Conservation (phyloP, 1,284 basidiomycete species). For the Ustilago bromivora region DNA sequence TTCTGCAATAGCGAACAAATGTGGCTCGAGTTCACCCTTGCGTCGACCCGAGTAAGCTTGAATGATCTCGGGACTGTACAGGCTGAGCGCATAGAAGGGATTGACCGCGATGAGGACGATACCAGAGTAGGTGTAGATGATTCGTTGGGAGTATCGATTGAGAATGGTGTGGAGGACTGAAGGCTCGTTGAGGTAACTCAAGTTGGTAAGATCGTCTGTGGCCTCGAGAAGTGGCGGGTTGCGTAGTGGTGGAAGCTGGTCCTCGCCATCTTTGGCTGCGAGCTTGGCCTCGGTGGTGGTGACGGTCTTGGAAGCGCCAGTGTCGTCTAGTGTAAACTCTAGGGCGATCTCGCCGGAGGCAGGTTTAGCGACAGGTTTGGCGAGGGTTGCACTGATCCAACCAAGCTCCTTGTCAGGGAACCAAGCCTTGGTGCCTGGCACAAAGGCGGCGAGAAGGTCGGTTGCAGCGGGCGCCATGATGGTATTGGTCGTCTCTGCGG, state of each 20-base stretch:
- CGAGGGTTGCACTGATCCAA: conserved; percentile 89
- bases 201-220: conserved; percentile 95
- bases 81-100: conserved; percentile 83
- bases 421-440: conserved; percentile 72
- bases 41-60: conserved; percentile 93
- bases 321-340: conserved; percentile 63
- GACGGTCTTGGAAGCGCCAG: conserved; percentile 57
- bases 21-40: conserved; percentile 95
- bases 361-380: conserved; percentile 69
- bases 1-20: conserved; percentile 98
- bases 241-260: conserved; percentile 84
- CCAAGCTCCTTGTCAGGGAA: conserved; percentile 91
- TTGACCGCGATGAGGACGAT: conserved; percentile 98
- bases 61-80: conserved; percentile 91
- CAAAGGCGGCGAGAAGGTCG: conserved; percentile 65
- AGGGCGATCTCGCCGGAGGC: conserved; percentile 56
- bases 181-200: conserved; percentile 98
- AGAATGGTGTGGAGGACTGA: conserved; percentile 94
- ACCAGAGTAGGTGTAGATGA: conserved; percentile 98
- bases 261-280: conserved; percentile 48
- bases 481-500: not conserved
- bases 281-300: conserved; percentile 59
- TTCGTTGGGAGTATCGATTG: conserved; percentile 94
- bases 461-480: conserved; percentile 53
- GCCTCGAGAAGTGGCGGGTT: conserved; percentile 97